Evolutionary conservation across 208 protist species (phyloP).

Genomic region (Trypanosomatidae sp.): DNA sequence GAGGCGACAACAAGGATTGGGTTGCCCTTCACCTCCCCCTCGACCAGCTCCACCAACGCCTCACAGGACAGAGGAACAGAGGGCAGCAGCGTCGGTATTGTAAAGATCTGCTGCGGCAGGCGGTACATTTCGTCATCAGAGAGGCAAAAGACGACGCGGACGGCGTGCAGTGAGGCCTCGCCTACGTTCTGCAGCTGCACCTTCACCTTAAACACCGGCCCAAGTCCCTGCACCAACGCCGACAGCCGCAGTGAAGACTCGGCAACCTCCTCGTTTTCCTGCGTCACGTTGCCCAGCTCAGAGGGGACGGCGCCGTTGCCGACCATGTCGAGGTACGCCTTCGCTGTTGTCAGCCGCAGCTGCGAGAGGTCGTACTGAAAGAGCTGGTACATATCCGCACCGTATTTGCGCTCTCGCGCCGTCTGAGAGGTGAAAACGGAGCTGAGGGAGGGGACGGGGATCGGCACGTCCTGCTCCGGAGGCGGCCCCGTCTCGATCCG

Average conservation of each 20-base stretch:
- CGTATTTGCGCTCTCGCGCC: slow-evolving; percentile 84
- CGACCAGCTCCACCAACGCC: slow-evolving; percentile 60
- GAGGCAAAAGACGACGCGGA: slow-evolving; percentile 61
- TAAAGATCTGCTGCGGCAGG: slow-evolving; percentile 45
- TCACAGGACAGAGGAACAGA: slow-evolving; percentile 48
- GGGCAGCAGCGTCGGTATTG: slow-evolving; percentile 69
- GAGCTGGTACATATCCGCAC: slow-evolving; percentile 87
- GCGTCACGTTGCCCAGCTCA: slow-evolving; percentile 26
- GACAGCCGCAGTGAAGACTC: slow-evolving; percentile 37
- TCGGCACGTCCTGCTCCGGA: slow-evolving; percentile 91
- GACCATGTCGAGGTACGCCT: slow-evolving; percentile 71
- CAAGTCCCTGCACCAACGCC: slow-evolving; percentile 90
- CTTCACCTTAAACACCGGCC: slow-evolving; percentile 89
- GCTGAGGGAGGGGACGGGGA: slow-evolving; percentile 91
- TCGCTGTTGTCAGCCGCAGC: slow-evolving; percentile 83
- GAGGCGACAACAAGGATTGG: slow-evolving; percentile 59
- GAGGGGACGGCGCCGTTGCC: slow-evolving; percentile 16
- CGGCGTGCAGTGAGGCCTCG: slow-evolving; percentile 34
- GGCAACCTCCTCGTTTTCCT: slow-evolving; percentile 22
- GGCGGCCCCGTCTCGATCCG: slow-evolving; percentile 56
- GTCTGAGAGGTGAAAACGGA: slow-evolving; percentile 94
- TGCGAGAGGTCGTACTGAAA: slow-evolving; percentile 94
- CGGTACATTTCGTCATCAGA: slow-evolving; percentile 58
- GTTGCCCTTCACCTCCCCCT: slow-evolving; percentile 62
- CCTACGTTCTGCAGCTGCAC: slow-evolving; percentile 84